Base-by-base conservation (phyloP, 2,329 filamentous ascomycete species). In the Juglanconis sp. region DNA sequence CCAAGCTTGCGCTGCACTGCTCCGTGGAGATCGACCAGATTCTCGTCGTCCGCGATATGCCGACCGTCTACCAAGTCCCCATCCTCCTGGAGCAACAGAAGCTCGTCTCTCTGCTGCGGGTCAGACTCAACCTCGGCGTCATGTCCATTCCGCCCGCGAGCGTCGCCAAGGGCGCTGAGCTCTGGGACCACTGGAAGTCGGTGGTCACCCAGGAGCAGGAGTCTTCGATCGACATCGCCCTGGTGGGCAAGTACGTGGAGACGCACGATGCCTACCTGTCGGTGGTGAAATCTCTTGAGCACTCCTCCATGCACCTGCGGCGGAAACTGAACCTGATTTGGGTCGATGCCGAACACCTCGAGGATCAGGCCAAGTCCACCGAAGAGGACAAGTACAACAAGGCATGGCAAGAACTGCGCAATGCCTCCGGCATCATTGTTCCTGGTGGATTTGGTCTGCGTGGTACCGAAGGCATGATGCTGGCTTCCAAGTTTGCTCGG, bases 51-150 rank as follows among this genome's bases (percentile, higher is more conserved):
- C 88, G 89, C 67, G 89, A 98, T 73, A 91, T 98, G 75, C 81
- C 88, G 24, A 92, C 92, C 11, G 96, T 91, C 56, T 99, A 99
- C 76, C 93, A 96, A 66, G 94, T 98, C 3, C 95, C 95, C 1
- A 81, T 97, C n/a, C 88, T 98, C 31, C 87, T 98, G 13, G 85
- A 94, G 67, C 82, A 92, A 66, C 91, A 98, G 76, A 85, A 87
- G 31, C 80, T 98, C 2, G 78, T 94, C 8, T 74, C 80, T 11
- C 82, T 86, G n/a, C 79, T 98, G 57, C 81, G 81, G 42, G 76
- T 82, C 17, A 81, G 86, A 17, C 80, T 97, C 36, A 80, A 82
- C 40, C 82, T 96, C 10, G 83, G 90, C 63, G 72, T 77, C 17
- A 69, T 88, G 51, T 67, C 71, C 10, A 80, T 86, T 53, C 69